These are phyloP conservation scores for Mortierella sp. DNA, from an alignment of 371 early-diverging fungal genomes.

Conservation along the genomic window DNA sequence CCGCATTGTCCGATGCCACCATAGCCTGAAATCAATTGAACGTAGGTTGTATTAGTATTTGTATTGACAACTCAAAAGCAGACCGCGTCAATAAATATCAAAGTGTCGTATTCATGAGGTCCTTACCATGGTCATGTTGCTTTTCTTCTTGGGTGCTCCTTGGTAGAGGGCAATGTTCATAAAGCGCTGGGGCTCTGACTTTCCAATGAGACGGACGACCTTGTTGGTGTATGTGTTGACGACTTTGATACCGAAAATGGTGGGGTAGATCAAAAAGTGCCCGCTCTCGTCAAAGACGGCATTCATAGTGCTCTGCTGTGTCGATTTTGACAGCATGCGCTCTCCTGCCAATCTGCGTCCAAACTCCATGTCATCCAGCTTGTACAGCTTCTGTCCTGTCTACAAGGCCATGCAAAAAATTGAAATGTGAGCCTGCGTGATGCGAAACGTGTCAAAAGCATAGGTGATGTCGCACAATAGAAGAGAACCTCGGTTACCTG, in stretches of 20 bases:
- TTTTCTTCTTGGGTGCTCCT: conserved; percentile 86
- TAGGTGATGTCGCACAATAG: not conserved
- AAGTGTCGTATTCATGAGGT: not conserved
- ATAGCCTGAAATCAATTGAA: conserved; percentile 70
- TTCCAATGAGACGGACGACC: conserved; percentile 88
- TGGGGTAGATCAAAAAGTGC: conserved; percentile 90
- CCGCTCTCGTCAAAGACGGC: conserved; percentile 96
- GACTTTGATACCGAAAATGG: conserved; percentile 95
- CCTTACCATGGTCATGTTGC: conserved; percentile 78
- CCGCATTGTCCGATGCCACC: conserved; percentile 92
- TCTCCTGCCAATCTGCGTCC: conserved; percentile 94
- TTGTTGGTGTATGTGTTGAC: conserved; percentile 89
- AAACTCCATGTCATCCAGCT: conserved; percentile 97
- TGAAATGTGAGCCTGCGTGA: not conserved
- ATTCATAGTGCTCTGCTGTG: conserved; percentile 78
- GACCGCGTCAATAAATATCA: not conserved
- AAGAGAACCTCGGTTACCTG: conserved; percentile 60
- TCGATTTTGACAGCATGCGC: conserved; percentile 84
- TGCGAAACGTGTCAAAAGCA: not conserved
- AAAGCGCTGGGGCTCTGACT: conserved; percentile 93
- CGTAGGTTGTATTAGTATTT: not conserved
- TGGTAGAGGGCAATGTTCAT: conserved; percentile 91
- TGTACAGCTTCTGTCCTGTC: conserved; percentile 82
- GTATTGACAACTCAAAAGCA: not conserved
- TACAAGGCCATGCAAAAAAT: conserved; percentile 25